Evolutionary conservation across 2,329 filamentous ascomycete species (phyloP), one percentile per base, ranked within the genome.

Genomic region (Pseudomassariella vexata): DNA sequence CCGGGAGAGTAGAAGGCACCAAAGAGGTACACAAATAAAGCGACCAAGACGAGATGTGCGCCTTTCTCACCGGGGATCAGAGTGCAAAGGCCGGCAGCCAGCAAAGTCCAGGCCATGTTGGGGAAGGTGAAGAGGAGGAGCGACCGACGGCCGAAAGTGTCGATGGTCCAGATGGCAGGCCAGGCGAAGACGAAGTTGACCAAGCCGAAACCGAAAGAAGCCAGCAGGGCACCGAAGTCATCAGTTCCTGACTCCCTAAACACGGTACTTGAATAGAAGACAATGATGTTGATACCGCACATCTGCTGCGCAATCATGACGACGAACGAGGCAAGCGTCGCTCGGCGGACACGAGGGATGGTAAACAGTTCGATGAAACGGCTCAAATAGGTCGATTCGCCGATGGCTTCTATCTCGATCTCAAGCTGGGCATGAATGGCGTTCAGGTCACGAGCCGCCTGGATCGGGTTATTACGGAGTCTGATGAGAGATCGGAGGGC

Each of bases 281-380:
- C 36, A 17, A 38, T 38, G 22, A 38, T 38, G 32, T 38, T 38
- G 29, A 38, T 38, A 30, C 59, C 73, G 45, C 78, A 82, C 71
- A 83, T 79, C 54, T 84, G 79, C 55, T 84, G 80, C 1, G 77
- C 78, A 46, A 84, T 78, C 86, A 94, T 94, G 44, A 90, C 84
- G 2, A 78, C 76, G 42, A 79, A 84, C 1, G 85, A 82, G 5
- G 85, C 86, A 19, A 84, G 67, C 4, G 79, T 89, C 3, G 87
- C 87, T 24, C 81, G 72, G 10, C 80, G 73, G 9, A 84, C 65
- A 28, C 82, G 73, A 2, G 82, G 79, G 35, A 86, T 70, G 9
- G 76, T 82, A 48, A 86, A 82, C 2, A 82, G 62, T 49, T 85
- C 73, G 22, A 69, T 45, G 42, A 85, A 78, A 11, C 36, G 36